These are phyloP conservation scores for Solanum rostratum DNA, from an alignment of 257 asterid species.

Conservation along the genomic window DNA sequence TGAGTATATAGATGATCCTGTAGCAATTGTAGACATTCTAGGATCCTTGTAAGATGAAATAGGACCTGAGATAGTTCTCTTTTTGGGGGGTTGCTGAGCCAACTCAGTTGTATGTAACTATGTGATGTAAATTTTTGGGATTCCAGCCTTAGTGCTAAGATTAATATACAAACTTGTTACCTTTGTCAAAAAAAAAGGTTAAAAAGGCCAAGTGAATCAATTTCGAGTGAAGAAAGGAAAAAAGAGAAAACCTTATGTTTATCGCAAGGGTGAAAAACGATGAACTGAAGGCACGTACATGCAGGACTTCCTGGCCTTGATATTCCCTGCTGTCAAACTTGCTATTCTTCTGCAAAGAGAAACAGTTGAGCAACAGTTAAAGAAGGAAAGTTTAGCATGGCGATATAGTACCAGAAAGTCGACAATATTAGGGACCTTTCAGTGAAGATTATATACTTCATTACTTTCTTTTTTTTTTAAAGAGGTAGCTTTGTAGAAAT, in stretches of 20 bases:
- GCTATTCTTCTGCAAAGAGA: conserved; percentile 33
- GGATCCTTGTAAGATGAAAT: too few species aligned
- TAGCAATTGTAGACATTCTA: too few species aligned
- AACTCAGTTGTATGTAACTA: too few species aligned
- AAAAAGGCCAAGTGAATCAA: neutral
- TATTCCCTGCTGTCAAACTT: conserved; percentile 35
- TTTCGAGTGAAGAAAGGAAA: conserved; percentile 39
- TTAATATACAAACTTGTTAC: too few species aligned
- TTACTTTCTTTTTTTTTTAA: neutral
- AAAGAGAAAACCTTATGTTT: conserved; percentile 57
- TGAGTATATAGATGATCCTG: too few species aligned
- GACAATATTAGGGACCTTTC: neutral
- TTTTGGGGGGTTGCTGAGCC: too few species aligned
- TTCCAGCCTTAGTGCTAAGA: too few species aligned
- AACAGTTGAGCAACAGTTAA: neutral
- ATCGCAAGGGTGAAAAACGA: conserved; percentile 94
- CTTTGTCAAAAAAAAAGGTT: too few species aligned
- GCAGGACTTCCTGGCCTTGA: conserved; percentile 67
- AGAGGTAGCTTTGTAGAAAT: too few species aligned
- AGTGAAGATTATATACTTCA: neutral
- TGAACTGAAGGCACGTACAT: conserved; percentile 90
- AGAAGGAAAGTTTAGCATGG: neutral
- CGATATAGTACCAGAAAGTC: neutral
- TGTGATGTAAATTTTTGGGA: too few species aligned
- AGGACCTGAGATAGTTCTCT: too few species aligned